These are phyloP conservation scores for Pseudomonodictys pantanalensis DNA, from an alignment of 495 filamentous ascomycete genomes.

Conservation along the genomic window DNA sequence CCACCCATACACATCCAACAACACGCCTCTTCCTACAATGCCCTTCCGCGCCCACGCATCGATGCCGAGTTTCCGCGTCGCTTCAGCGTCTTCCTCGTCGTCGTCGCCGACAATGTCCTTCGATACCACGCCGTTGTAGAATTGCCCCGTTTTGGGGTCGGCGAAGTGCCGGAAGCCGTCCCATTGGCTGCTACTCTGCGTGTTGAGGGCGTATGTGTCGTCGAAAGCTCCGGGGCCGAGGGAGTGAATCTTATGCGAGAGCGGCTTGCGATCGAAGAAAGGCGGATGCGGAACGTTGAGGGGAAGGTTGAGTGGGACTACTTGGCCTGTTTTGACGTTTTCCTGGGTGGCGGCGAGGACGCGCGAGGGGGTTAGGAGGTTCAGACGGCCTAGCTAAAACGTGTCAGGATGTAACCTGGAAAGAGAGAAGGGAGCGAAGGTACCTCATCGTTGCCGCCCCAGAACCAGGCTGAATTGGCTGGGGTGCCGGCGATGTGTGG, in stretches of 20 bases:
- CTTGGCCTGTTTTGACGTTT: neutral
- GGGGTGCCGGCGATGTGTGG: neutral
- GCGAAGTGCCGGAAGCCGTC: constrained; percentile 46
- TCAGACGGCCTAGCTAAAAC: neutral
- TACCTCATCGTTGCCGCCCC: neutral
- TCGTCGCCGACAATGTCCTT: constrained; percentile 53
- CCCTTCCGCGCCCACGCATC: constrained; percentile 44
- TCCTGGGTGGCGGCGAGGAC: neutral
- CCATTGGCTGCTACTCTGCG: constrained; percentile 56
- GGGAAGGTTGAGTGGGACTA: neutral
- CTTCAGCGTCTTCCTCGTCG: neutral
- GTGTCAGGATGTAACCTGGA: neutral
- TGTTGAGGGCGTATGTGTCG: constrained; percentile 50
- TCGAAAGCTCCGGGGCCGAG: neutral
- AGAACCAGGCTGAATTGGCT: neutral
- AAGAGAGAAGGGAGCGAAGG: neutral
- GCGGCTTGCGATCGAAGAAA: neutral
- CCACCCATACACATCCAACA: constrained; percentile 47
- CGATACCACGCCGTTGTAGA: constrained; percentile 60
- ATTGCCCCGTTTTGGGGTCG: constrained; percentile 53
- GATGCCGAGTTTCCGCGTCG: neutral
- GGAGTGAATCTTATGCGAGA: neutral
- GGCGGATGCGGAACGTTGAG: neutral
- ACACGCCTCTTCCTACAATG: constrained; percentile 46
- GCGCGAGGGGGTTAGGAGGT: neutral